Conservation (phyloP, 2,329 filamentous ascomycete species). For the Trichothecium roseum region DNA sequence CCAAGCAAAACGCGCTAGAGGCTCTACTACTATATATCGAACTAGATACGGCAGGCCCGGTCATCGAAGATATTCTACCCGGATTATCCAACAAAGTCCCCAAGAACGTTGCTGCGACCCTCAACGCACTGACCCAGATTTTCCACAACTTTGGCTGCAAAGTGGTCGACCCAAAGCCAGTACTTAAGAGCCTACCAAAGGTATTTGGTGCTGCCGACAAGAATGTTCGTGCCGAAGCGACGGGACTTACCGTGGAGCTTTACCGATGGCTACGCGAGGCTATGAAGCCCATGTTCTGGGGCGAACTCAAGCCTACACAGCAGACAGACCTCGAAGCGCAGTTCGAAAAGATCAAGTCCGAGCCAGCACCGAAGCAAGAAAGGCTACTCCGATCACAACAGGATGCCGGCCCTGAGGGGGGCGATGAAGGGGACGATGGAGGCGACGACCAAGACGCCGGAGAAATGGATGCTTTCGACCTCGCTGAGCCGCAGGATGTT, state of each 20-base stretch:
- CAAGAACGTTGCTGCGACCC: slow-evolving; percentile 65
- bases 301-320: slow-evolving; percentile 87
- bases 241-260: slow-evolving; percentile 82
- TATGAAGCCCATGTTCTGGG: slow-evolving; percentile 98
- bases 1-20: slow-evolving; percentile 79
- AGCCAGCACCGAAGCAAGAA: slow-evolving; percentile 81
- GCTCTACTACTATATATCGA: slow-evolving; percentile 83
- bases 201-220: slow-evolving; percentile 95
- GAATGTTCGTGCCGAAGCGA: slow-evolving; percentile 90
- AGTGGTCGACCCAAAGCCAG: slow-evolving; percentile 82
- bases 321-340: slow-evolving; percentile 88
- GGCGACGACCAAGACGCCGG: slow-evolving; percentile 38
- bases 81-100: slow-evolving; percentile 79
- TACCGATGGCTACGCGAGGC: slow-evolving; percentile 96
- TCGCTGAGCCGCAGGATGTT: slow-evolving; percentile 82
- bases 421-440: slow-evolving; percentile 45
- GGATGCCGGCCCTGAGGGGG: slow-evolving; percentile 58
- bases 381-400: slow-evolving; percentile 82
- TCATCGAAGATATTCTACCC: slow-evolving; percentile 84
- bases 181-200: slow-evolving; percentile 80
- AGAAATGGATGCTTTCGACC: slow-evolving; percentile 71
- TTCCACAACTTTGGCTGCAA: slow-evolving; percentile 95
- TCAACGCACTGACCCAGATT: slow-evolving; percentile 70
- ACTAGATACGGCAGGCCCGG: slow-evolving; percentile 71
- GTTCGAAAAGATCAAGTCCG: slow-evolving; percentile 87